Evolutionary conservation across 257 asterid species (phyloP), one percentile per base, ranked within the genome.

Genomic region (Nicotiana tabacum): DNA sequence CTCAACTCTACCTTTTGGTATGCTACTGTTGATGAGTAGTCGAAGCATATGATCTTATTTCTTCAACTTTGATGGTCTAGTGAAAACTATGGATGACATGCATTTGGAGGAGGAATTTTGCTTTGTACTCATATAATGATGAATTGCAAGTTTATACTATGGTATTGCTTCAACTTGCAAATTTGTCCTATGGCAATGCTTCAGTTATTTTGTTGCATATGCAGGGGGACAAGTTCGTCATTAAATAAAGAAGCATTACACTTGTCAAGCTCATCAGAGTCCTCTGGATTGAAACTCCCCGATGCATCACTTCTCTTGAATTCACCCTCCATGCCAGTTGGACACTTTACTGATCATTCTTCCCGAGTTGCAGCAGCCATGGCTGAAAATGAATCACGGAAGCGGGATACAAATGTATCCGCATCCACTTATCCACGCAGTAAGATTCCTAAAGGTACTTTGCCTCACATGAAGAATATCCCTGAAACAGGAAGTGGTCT

Each of bases 321-420:
- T 85, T 91, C 97, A 82, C 94, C 95, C n/a, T 58, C 84, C 46
- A 11, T 87, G 82, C 86, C 91, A 16, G 88, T 83, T 33, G 78
- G 24, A 39, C 85, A 83, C 86, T 82, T 83, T 29, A 82, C 83
- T 16, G 93, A 92, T 70, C 97, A 91, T 88, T 88, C 97, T 80
- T 92, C 97, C 48, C 92, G 90, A 85, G 98, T 93, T 85, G 97
- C 97, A 66, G 93, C 90, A 82, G 97, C 99, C 35, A 91, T 93
- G 95, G 92, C 94, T 35, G 93, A 91, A 87, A 91, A 87, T 76
- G 89, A 88, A 70, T 89, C 95, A 55, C 87, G 94, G 82, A 95
- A 92, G 90, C 88, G 98, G 89, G 95, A 91, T 35, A 82, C 87
- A 85, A 90, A 82, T 27, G 90, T 84, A 61, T 68, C 89, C 21